phyloP scores from a whole-genome alignment of 2,329 filamentous ascomycete species.

The Verticillium nonalfalfae region DNA sequence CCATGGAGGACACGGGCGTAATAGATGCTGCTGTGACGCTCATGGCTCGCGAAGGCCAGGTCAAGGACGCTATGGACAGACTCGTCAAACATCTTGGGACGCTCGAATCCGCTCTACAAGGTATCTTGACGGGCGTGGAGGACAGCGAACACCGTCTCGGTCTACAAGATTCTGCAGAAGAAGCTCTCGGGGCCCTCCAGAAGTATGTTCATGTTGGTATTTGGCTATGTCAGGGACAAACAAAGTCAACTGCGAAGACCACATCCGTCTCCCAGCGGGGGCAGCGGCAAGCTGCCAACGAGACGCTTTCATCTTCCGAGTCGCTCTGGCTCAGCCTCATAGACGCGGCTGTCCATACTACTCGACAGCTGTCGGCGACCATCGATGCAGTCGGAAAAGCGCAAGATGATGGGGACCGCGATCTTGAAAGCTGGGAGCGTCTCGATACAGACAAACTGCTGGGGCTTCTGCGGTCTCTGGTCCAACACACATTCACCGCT shows the following conservation, averaged over 20 bases:
- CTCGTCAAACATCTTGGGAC: slow-evolving; percentile 75
- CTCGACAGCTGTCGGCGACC: slow-evolving; percentile 54
- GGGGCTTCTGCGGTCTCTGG: slow-evolving; percentile 64
- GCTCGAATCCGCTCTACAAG: slow-evolving; percentile 70
- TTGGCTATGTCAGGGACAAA: slow-evolving; percentile 89
- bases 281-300: slow-evolving; percentile 35
- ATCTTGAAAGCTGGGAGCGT: slow-evolving; percentile 15
- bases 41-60: slow-evolving; percentile 81
- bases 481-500: slow-evolving; percentile 87
- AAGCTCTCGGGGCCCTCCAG: slow-evolving; percentile 70
- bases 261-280: slow-evolving; percentile 40
- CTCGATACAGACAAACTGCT: slow-evolving; percentile 57
- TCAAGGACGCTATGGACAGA: slow-evolving; percentile 76
- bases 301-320: slow-evolving; percentile 46
- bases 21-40: slow-evolving; percentile 90
- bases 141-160: slow-evolving; percentile 45
- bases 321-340: slow-evolving; percentile 55
- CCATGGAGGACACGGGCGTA: slow-evolving; percentile 82
- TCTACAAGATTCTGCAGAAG: slow-evolving; percentile 60
- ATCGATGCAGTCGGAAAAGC: slow-evolving; percentile 29
- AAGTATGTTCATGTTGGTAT: slow-evolving; percentile 92
- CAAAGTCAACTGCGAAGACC: slow-evolving; percentile 47
- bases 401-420: slow-evolving; percentile 1
- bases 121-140: slow-evolving; percentile 58
- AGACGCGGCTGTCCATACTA: slow-evolving; percentile 55